Evolutionary conservation across 257 asterid species (phyloP), one percentile per base, ranked within the genome.

Genomic region (Coffea eugenioides): DNA sequence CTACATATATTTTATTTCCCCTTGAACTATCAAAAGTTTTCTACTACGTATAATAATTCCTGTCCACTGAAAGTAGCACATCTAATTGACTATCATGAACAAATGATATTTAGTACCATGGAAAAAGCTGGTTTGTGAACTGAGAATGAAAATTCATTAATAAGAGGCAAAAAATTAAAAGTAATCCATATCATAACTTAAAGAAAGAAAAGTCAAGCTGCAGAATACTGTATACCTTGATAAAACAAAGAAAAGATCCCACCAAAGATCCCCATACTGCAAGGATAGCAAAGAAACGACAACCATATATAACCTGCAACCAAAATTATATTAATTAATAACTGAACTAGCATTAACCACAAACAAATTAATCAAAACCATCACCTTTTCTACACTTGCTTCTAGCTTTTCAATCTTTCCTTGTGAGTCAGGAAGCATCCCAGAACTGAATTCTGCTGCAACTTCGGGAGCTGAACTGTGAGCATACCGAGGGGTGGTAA

Each of bases 211-310:
- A 41, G 61, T 64, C 12, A 15, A 36, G 64, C 21, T 27, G 41
- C 54, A 25, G 31, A 52, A 3, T 13, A 52, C 2, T 69, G 71
- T 2, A 46, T 77, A 91, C 98, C 97, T 93, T 91, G 77, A 93
- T 4, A 79, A 93, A 95, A 80, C 98, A 95, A 36, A 95, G 95
- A 74, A 95, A 88, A 75, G 98, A 95, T 12, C 98, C 98, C 70
- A 91, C 36, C 64, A 95, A 82, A 25, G 97, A 95, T 36, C 98
- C 98, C 92, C 90, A 89, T 25, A 93, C 98, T n/a, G 98, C 98
- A 84, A 95, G 91, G 85, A 93, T 93, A 25, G 97, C 91, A 68
- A 95, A 90, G 87, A 95, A 93, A 21, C 97, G 88, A 81, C 98
- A 93, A 20, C 95, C 87, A 56, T 91, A 95, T 67, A 95, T 89